phyloP scores from a whole-genome alignment of 371 early-diverging fungal genomes.

The Mucor lusitanicus region DNA sequence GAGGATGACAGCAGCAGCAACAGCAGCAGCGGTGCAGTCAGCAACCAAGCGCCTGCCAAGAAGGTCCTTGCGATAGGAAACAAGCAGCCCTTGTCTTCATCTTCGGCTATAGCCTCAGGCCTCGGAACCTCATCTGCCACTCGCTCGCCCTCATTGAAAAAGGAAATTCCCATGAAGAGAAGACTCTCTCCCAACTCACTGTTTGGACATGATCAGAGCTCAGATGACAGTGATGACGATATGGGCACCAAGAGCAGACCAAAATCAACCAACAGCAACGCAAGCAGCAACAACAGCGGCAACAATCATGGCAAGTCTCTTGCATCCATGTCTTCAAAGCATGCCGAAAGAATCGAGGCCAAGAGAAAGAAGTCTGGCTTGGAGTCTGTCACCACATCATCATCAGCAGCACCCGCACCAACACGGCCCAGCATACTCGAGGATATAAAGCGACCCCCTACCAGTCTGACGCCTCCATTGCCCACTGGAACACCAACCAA shows the following conservation, averaged over 20 bases:
- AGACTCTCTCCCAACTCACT: conserved; percentile 4
- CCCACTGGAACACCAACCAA: conserved; percentile 5
- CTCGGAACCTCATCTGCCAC: background rate
- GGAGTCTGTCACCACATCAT: background rate
- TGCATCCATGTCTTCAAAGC: background rate
- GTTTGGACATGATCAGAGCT: conserved; percentile 8
- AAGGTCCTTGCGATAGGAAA: background rate
- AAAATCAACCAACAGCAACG: background rate
- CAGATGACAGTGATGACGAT: conserved; percentile 23
- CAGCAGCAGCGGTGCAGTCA: background rate
- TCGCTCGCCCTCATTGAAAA: conserved; percentile 1
- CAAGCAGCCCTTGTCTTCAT: background rate
- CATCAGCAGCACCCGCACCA: background rate
- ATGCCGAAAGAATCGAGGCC: conserved; percentile 20
- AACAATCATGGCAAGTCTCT: background rate
- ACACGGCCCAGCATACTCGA: background rate
- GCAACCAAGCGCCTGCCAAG: background rate
- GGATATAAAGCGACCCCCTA: background rate
- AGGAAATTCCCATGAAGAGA: conserved; percentile 10
- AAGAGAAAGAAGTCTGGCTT: conserved; percentile 17
- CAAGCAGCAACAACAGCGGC: background rate
- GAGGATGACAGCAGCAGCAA: background rate
- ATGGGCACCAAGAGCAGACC: conserved; percentile 22
- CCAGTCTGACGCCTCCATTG: conserved; percentile 1
- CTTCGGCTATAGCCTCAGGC: background rate